phyloP scores from a whole-genome alignment of 352 stramenopile species.

The Globisporangium radiosum region DNA sequence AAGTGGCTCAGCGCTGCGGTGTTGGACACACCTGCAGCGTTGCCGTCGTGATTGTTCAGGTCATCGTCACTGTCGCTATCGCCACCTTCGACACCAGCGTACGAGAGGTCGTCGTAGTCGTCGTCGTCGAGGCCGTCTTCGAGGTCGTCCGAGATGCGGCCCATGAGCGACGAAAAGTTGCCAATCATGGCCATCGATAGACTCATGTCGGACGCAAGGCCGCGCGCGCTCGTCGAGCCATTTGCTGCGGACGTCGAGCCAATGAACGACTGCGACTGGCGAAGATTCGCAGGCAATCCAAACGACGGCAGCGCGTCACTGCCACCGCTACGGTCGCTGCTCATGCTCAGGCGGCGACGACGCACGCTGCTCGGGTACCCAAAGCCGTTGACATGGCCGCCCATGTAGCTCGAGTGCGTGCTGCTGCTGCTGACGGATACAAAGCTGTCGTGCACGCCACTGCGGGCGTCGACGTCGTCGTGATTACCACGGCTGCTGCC shows the following conservation, averaged over 20 bases:
- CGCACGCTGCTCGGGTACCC: constrained; percentile 9
- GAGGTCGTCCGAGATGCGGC: constrained; percentile 45
- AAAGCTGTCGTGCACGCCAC: constrained; percentile 30
- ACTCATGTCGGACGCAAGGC: constrained; percentile 54
- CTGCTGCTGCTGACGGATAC: constrained; percentile 19
- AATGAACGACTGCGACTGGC: constrained; percentile 29
- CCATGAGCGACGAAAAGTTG: constrained; percentile 64
- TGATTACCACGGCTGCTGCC: constrained; percentile 13
- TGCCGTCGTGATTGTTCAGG: constrained; percentile 13
- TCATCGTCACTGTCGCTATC: constrained; percentile 18
- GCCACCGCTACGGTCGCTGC: constrained; percentile 21
- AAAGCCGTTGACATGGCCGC: constrained; percentile 7
- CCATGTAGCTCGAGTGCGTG: constrained; percentile 2
- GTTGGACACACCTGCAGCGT: background rate
- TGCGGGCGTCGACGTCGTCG: constrained; percentile 18
- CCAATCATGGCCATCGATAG: constrained; percentile 66
- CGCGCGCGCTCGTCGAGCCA: constrained; percentile 17
- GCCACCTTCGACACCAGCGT: constrained; percentile 13
- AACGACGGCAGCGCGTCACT: constrained; percentile 18
- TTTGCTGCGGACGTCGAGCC: constrained; percentile 13
- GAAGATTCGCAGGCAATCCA: constrained; percentile 21
- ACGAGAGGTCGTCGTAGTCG: constrained; percentile 23
- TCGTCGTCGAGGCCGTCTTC: constrained; percentile 24
- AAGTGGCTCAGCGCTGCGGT: constrained; percentile 6
- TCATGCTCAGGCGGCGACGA: constrained; percentile 22